Evolutionary conservation across 345 rosid genomes (phyloP).

Genomic region (Brassica juncea): DNA sequence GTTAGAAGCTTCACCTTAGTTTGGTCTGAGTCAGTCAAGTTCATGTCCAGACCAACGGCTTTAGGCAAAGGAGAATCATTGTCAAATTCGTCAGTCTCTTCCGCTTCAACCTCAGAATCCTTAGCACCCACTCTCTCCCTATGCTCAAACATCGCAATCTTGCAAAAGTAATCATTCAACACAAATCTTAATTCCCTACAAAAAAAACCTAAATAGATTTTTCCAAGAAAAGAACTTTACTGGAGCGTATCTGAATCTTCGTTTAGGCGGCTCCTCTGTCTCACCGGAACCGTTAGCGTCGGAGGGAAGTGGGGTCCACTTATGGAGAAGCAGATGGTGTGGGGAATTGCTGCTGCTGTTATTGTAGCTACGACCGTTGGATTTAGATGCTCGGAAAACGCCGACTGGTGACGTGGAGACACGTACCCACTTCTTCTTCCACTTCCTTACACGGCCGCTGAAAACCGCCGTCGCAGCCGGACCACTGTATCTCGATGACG

Average conservation of each 20-base stretch:
- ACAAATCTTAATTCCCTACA: not conserved
- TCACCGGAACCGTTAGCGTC: conserved; percentile 43
- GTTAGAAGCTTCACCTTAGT: conserved; percentile 17
- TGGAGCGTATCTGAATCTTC: conserved; percentile 86
- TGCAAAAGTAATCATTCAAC: conserved; percentile 27
- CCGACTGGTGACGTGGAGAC: conserved; percentile 52
- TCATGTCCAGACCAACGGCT: conserved; percentile 43
- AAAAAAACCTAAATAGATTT: conserved; percentile 9
- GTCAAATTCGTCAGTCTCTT: conserved; percentile 41
- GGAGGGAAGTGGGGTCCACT: conserved; percentile 84
- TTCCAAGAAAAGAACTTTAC: conserved; percentile 44
- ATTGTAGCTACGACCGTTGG: conserved; percentile 51
- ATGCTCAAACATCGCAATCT: conserved; percentile 74
- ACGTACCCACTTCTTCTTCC: conserved; percentile 99
- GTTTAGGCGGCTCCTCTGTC: conserved; percentile 66
- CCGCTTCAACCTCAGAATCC: conserved; percentile 43
- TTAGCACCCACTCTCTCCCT: conserved; percentile 45
- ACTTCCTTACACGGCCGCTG: conserved; percentile 88
- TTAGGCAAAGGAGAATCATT: conserved; percentile 38
- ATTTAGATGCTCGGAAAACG: conserved; percentile 44
- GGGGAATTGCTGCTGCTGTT: conserved; percentile 42
- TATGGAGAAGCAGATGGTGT: conserved; percentile 72
- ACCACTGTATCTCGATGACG: conserved; percentile 73
- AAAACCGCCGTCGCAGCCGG: conserved; percentile 69
- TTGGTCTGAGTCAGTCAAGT: conserved; percentile 35